Conservation (phyloP, 805 yeast genomes). For the Cyberlindnera xylosilytica region DNA sequence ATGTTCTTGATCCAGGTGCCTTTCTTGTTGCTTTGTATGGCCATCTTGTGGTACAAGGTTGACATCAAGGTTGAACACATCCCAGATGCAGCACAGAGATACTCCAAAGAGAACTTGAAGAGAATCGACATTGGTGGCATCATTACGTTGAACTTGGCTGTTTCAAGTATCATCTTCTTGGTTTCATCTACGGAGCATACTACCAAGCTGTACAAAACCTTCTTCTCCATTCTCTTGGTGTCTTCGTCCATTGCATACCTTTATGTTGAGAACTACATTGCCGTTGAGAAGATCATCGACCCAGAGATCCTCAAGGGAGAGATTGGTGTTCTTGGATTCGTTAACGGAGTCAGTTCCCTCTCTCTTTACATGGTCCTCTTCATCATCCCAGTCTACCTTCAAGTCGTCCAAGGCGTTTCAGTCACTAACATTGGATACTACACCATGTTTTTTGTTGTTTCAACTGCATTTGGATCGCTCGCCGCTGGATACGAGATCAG, state of each 20-base stretch:
- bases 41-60: conserved; percentile 25
- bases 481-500: conserved; percentile 34
- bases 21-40: conserved; percentile 26
- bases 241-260: conserved; percentile 24
- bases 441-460: conserved; percentile 39
- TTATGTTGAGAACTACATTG: conserved; percentile 35
- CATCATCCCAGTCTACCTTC: conserved; percentile 40
- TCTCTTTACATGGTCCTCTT: conserved; percentile 35
- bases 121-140: conserved; percentile 43
- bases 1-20: conserved; percentile 43
- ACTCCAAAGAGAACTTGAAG: conserved; percentile 31
- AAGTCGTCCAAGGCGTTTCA: conserved; percentile 38
- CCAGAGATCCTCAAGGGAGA: conserved; percentile 36
- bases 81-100: conserved; percentile 28
- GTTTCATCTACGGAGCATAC: conserved; percentile 28
- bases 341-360: conserved; percentile 36
- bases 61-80: conserved; percentile 31
- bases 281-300: conserved; percentile 40
- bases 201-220: conserved; percentile 10
- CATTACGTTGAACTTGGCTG: conserved; percentile 31
- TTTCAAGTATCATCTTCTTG: conserved; percentile 34
- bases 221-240: conserved; percentile 15
- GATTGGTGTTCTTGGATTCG: conserved; percentile 35
- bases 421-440: conserved; percentile 38
- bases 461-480: conserved; percentile 38